Percentiles rank a stretch among this genome's conserved stretches.
These are phyloP conservation scores for Eustoma russellianum DNA, from an alignment of 257 asterid species.

Conservation along the genomic window DNA sequence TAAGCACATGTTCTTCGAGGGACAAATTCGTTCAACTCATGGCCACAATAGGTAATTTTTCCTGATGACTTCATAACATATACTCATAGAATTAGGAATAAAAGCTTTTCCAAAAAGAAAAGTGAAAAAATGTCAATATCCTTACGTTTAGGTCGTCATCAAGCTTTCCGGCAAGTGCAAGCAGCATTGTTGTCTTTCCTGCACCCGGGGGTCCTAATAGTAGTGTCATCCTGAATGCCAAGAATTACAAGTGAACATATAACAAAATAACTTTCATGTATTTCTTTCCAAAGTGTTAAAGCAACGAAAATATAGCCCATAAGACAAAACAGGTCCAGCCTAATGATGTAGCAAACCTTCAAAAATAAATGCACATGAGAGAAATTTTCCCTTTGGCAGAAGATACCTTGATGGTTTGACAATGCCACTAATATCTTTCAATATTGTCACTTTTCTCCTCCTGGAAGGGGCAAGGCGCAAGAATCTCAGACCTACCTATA, in stretches of 20 bases:
- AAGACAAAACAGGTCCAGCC: neutral
- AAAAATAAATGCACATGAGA: neutral
- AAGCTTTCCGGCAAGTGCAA: constrained; percentile 35
- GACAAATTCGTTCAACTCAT: constrained; percentile 31
- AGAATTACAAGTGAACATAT: neutral
- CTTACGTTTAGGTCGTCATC: constrained; percentile 21
- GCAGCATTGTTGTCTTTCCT: constrained; percentile 37
- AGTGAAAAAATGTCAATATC: neutral
- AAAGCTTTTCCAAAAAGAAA: too few relatives aligned
- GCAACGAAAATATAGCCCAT: too few relatives aligned
- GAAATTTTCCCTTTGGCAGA: neutral
- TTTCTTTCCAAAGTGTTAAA: too few relatives aligned
- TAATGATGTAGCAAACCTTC: neutral
- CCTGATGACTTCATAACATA: constrained; percentile 12
- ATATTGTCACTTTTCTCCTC: constrained; percentile 25
- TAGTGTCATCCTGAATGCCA: constrained; percentile 29
- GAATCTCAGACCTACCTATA: constrained; percentile 20
- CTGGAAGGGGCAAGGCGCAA: constrained; percentile 29
- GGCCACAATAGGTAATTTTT: constrained; percentile 40
- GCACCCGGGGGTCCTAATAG: constrained; percentile 48
- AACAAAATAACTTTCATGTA: too few relatives aligned
- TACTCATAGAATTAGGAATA: neutral
- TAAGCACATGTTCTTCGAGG: constrained; percentile 47
- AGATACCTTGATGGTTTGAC: constrained; percentile 5
- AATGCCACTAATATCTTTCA: constrained; percentile 22